A percentile compares a stretch with the other conserved stretches of the same genome.
Conservation (phyloP, 371 early-diverging fungal species). For the Mortierella sp. region DNA sequence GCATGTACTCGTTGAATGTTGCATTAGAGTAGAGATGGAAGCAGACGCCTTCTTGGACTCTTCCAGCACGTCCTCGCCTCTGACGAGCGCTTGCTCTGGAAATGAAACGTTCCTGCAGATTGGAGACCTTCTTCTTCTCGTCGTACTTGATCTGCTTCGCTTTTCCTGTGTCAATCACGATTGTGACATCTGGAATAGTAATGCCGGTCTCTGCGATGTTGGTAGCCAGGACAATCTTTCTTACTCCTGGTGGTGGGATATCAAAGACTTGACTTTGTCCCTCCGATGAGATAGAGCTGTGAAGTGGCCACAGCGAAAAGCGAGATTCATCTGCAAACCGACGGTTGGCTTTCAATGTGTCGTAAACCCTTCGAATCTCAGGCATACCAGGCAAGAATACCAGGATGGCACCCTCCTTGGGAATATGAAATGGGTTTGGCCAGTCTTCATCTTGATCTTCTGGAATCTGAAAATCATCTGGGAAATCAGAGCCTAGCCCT, state of each 20-base stretch:
- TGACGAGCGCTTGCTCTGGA: slow-evolving; percentile 89
- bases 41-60: slow-evolving; percentile 85
- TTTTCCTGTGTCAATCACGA: slow-evolving; percentile 94
- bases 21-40: slow-evolving; percentile 75
- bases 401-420: slow-evolving; percentile 81
- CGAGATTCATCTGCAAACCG: slow-evolving; percentile 57
- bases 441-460: no score
- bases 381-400: slow-evolving; percentile 91
- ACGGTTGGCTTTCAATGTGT: slow-evolving; percentile 61
- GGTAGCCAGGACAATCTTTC: slow-evolving; percentile 92
- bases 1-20: slow-evolving; percentile 66
- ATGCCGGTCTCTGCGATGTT: slow-evolving; percentile 97
- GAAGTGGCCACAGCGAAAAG: slow-evolving; percentile 79
- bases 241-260: slow-evolving; percentile 64
- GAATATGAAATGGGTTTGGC: slow-evolving; percentile 27
- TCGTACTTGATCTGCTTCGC: slow-evolving; percentile 85
- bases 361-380: slow-evolving; percentile 74
- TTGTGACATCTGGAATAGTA: slow-evolving; percentile 94
- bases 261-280: slow-evolving; percentile 76
- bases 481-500: no score
- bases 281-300: slow-evolving; percentile 79
- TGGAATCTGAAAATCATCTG: no score
- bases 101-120: slow-evolving; percentile 74
- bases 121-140: slow-evolving; percentile 71
- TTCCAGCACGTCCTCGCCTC: slow-evolving; percentile 93